phyloP scores from a whole-genome alignment of 306 rosid genomes.

The Sicyos edulis region DNA sequence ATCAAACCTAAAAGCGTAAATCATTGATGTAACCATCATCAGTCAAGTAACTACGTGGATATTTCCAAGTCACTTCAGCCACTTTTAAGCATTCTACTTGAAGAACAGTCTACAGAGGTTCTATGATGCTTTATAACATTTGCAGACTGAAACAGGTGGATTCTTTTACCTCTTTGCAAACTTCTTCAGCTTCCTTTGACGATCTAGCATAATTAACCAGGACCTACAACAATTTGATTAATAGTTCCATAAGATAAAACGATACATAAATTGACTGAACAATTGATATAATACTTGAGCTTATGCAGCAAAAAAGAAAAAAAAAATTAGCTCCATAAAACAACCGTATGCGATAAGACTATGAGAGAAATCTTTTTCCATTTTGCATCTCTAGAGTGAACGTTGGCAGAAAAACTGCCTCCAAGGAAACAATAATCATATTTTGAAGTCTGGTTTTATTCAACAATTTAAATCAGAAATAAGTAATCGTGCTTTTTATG shows the following conservation, averaged over 20 bases:
- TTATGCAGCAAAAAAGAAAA: not conserved
- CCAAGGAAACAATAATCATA: not conserved
- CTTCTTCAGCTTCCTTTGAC: conserved; percentile 91
- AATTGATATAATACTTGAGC: conserved; percentile 4
- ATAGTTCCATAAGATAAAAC: not conserved
- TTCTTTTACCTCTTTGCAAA: conserved; percentile 66
- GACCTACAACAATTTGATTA: conserved; percentile 42
- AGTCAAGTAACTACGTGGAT: not conserved
- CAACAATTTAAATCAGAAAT: not conserved
- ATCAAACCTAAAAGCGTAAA: not conserved
- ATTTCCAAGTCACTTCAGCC: not conserved
- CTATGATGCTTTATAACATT: conserved; percentile 2
- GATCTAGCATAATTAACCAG: conserved; percentile 90
- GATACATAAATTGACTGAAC: not conserved
- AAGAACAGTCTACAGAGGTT: not conserved
- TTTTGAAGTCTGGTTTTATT: not conserved
- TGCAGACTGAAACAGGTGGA: not conserved
- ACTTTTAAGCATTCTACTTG: not conserved
- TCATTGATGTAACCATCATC: not conserved
- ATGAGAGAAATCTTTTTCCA: not conserved
- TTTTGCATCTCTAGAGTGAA: not conserved
- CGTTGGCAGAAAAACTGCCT: not conserved
- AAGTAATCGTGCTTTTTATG: not conserved
- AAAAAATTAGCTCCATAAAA: not conserved
- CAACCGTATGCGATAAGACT: not conserved